Evolutionary conservation across 139 green algal species (phyloP), one percentile per base, ranked within the genome.

Genomic region (Volvox africanus): DNA sequence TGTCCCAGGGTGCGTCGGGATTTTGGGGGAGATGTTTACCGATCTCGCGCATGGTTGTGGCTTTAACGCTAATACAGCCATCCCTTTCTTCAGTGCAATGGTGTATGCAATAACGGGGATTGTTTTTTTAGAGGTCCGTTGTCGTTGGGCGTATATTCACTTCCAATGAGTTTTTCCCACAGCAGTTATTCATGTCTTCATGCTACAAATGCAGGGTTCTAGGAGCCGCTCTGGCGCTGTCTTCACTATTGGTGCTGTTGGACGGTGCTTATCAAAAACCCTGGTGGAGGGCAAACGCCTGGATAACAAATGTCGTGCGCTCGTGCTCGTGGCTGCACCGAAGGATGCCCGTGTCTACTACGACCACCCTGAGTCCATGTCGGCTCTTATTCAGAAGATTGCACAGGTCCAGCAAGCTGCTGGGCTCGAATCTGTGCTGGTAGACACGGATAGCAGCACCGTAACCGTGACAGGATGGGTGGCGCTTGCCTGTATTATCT

Each of bases 381-480:
- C 67, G 2, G 93, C 92, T 3, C 69, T 96, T 1, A 81, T 96
- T 22, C 61, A 92, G 11, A 92, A 93, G 80, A 89, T 95, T 26
- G 91, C 95, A 30, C 93, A 96, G 65, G 92, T 95, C 61, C 93
- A 95, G 89, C 90, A 91, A 32, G 91, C 91, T 14, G 93, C 89
- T 75, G 94, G 88, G 77, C 35, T 96, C 35, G 91, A 95, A 77
- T 79, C 61, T 22, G 91, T 95, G n/a, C 89, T 96, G 13, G 92
- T 96, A 0, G 88, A 97, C 81, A 88, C 91, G 21, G 77, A 93
- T 68, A 93, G 94, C 92, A 92, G 88, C 68, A 87, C 91, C 17
- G 81, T 97, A 30, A 98, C 96, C 0, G 94, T 99, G 0, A 98
- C 96, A 11, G 97, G 96, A 37, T 97, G 95, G 95, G 92, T 96